Conservation (phyloP, 192 early-diverging fungal species). For the Geosiphon pyriformis region DNA sequence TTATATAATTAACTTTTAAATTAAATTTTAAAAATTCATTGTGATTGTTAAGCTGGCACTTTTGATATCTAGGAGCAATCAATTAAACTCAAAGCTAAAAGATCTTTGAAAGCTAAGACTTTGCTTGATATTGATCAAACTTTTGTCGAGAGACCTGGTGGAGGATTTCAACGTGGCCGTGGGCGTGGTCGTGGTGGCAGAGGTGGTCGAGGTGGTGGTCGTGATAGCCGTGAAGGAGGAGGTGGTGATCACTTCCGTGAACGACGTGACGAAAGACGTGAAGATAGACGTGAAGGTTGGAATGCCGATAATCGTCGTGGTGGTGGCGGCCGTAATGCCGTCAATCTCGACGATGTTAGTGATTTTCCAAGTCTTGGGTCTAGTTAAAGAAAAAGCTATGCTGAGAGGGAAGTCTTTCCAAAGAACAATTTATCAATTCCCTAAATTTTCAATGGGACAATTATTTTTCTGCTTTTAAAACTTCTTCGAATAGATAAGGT, state of each 20-base stretch:
- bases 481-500: too few species aligned
- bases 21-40: conserved; percentile 23
- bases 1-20: conserved; percentile 7
- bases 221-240: neutral
- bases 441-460: conserved; percentile 15
- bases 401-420: neutral
- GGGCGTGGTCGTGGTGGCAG: conserved; percentile 42
- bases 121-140: conserved; percentile 79
- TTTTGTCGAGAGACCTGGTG: conserved; percentile 66
- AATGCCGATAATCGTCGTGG: conserved; percentile 34
- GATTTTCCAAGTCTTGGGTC: conserved; percentile 67
- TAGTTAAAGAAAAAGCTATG: neutral
- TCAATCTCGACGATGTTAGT: conserved; percentile 64
- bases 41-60: neutral
- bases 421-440: conserved; percentile 8
- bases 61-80: conserved; percentile 13
- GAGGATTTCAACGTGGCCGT: conserved; percentile 51
- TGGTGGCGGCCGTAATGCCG: conserved; percentile 43
- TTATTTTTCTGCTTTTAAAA: too few species aligned
- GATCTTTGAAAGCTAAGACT: conserved; percentile 62
- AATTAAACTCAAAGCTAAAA: conserved; percentile 43
- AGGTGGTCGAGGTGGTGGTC: conserved; percentile 13
- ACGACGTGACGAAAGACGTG: conserved; percentile 23
- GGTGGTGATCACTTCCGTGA: neutral
- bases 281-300: conserved; percentile 2